A percentile compares a stretch with the other conserved stretches of the same genome.
phyloP scores from a whole-genome alignment of 1,139 yeast species.

The Sugiyamaella neomexicana region DNA sequence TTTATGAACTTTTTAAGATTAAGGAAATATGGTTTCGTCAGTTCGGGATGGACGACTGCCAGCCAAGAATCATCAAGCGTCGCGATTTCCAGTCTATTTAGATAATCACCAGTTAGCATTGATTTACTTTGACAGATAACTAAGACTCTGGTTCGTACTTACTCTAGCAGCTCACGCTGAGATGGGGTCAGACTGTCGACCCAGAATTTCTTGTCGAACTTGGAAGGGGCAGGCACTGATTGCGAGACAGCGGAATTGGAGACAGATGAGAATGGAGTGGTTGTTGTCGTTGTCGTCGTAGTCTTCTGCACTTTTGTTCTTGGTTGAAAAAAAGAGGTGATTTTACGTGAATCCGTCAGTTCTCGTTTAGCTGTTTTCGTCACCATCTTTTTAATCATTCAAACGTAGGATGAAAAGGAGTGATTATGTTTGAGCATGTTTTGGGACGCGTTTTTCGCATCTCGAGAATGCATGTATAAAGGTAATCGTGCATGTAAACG shows the following conservation, averaged over 20 bases:
- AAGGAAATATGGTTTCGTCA: conserved; percentile 85
- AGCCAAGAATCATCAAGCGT: conserved; percentile 82
- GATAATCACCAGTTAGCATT: no score
- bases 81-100: conserved; percentile 59
- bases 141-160: no score
- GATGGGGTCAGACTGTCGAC: conserved; percentile 52
- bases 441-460: background rate
- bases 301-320: conserved; percentile 21
- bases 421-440: background rate
- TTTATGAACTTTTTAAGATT: conserved; percentile 62
- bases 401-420: background rate
- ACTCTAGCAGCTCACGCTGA: conserved; percentile 53
- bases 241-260: background rate
- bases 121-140: no score
- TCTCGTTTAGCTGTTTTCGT: conserved; percentile 22
- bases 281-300: background rate
- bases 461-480: background rate
- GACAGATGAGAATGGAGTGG: background rate
- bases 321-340: conserved; percentile 31
- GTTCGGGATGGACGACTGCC: conserved; percentile 61
- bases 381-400: conserved; percentile 7
- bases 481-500: background rate
- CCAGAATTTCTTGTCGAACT: conserved; percentile 58
- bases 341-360: conserved; percentile 22
- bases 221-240: background rate